Conservation (phyloP, 306 rosid species). For the Inga leiocalycina region DNA sequence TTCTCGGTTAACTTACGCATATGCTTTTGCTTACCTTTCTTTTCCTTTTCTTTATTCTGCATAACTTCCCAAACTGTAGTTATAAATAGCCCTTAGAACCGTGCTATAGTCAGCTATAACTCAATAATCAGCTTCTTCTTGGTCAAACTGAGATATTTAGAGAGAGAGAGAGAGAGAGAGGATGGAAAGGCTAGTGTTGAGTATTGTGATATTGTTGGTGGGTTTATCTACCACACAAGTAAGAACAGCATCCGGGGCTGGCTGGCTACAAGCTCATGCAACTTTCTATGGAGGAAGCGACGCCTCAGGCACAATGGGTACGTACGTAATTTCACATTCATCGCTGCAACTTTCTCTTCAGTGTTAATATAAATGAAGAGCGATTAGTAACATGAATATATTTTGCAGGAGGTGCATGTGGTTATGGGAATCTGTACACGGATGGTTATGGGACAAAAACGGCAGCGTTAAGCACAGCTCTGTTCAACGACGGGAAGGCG, state of each 20-base stretch:
- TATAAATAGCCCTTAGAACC: slow-evolving; percentile 39
- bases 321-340: slow-evolving; percentile 7
- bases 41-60: background rate
- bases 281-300: slow-evolving; percentile 75
- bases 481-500: slow-evolving; percentile 60
- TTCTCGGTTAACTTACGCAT: slow-evolving; percentile 29
- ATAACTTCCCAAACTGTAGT: slow-evolving; percentile 21
- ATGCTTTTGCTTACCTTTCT: background rate
- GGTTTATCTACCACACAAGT: slow-evolving; percentile 35
- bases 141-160: slow-evolving; percentile 12
- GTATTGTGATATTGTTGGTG: slow-evolving; percentile 30
- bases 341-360: background rate
- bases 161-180: background rate
- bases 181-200: slow-evolving; percentile 41
- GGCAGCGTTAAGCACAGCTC: slow-evolving; percentile 66
- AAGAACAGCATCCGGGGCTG: slow-evolving; percentile 42
- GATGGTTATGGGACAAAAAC: slow-evolving; percentile 67
- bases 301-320: slow-evolving; percentile 76
- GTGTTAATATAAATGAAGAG: background rate
- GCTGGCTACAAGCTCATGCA: slow-evolving; percentile 58
- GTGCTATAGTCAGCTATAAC: slow-evolving; percentile 34
- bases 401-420: slow-evolving; percentile 72
- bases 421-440: slow-evolving; percentile 57
- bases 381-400: background rate
- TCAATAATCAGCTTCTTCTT: slow-evolving; percentile 28